Base-by-base conservation (phyloP, 768 basidiomycete genomes). In the Collybia nuda region DNA sequence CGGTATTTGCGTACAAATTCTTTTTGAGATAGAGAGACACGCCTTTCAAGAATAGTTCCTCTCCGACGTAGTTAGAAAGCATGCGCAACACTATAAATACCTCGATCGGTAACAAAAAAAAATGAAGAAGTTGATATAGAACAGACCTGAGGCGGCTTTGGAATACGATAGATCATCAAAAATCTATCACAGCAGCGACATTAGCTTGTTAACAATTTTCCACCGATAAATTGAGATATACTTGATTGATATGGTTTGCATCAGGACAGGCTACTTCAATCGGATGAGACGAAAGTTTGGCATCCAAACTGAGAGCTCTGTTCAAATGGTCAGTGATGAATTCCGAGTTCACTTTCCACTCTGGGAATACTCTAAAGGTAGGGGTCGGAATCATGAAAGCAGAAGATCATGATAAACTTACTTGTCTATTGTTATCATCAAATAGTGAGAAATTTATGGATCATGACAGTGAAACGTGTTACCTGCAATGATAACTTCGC, bases 11-110 rank as follows among this genome's bases (percentile, higher is more conserved):
- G 65, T 88, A 98, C 5, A 93, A 71, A 57, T 90, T 86, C 55
- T 85, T 82, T 73, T 94, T 95, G 56, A 98, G 82, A 71, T 98
- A 98, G 53, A 90, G 79, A 2, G 93, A 93, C 40, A 96, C 93
- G 32, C 91, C 90, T 59, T 84, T 82, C 44, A 94, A 70, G 80
- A 98, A 97, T 50, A 71, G 78, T 5, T 94, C 91, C 66, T 97
- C 86, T 43, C 95, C 93, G 17, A 95, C 90, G 54, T 88, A 86
- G 62, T 84, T 82, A n/a, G 85, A 84, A 48, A 98, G 74, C 95
- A 98, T 98, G 61, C 93, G 88, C 40, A 98, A 80, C 15, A 97
- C 95, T 79, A n/a, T n/a, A n/a, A 63, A 32, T 32, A 32, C 14
- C 32, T 11, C 32, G 9, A 2, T 14, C 14, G 9, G 7, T 32